phyloP scores from a whole-genome alignment of 2,329 filamentous ascomycete genomes.

The Cercospora sojina region DNA sequence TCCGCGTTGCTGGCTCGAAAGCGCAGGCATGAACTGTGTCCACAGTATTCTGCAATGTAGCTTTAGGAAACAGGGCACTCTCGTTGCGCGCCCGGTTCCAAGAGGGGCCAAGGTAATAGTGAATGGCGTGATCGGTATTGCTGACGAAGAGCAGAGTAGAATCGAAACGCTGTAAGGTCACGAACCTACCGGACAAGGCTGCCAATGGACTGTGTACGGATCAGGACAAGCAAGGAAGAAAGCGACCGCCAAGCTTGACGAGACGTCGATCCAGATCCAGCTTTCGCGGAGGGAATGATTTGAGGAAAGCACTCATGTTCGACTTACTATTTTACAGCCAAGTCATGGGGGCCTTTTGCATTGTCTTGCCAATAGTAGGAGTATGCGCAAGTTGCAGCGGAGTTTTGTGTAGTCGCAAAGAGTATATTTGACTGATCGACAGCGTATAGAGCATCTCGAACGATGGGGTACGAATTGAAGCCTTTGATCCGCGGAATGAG shows the following conservation, averaged over 20 bases:
- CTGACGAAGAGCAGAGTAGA: conserved; percentile 4
- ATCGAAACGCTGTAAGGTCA: conserved; percentile 1
- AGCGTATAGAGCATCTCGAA: neutral
- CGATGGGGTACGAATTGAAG: neutral
- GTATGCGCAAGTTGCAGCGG: neutral
- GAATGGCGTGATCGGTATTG: neutral
- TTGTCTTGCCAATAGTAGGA: conserved; percentile 2
- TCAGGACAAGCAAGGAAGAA: neutral
- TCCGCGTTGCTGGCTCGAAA: neutral
- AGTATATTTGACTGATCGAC: neutral
- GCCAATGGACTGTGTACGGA: conserved; percentile 1
- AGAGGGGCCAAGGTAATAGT: conserved; percentile 3
- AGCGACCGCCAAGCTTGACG: neutral
- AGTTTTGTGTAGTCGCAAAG: neutral
- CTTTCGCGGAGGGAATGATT: neutral
- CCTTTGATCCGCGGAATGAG: neutral
- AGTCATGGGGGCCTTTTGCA: neutral
- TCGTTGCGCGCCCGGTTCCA: neutral
- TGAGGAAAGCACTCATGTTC: neutral
- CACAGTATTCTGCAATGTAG: neutral
- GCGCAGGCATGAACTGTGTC: conserved; percentile 18
- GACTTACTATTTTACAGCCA: neutral
- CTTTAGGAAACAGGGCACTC: neutral
- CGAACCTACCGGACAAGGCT: conserved; percentile 2
- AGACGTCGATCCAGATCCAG: neutral